Evolutionary conservation across 2,329 filamentous ascomycete species (phyloP).

Genomic region (Hypoxylon sp.): DNA sequence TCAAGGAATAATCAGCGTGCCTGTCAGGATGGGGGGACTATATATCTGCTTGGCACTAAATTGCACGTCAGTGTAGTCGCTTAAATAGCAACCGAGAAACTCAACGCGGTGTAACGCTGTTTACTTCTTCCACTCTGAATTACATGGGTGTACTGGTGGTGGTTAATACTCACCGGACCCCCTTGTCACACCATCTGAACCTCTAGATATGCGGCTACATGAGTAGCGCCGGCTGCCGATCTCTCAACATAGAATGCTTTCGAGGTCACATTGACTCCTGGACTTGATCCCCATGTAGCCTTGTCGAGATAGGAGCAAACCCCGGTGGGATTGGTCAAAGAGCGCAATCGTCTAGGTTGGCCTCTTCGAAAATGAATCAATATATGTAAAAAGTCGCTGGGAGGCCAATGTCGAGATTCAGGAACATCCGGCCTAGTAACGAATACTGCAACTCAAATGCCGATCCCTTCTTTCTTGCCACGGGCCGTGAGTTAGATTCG

Average conservation of each 20-base stretch:
- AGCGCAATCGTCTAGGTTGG: slow-evolving; percentile 35
- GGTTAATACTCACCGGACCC: slow-evolving; percentile 33
- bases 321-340: slow-evolving; percentile 40
- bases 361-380: slow-evolving; percentile 41
- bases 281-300: slow-evolving; percentile 27
- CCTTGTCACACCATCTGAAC: slow-evolving; percentile 38
- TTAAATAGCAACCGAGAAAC: slow-evolving; percentile 39
- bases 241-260: slow-evolving; percentile 25
- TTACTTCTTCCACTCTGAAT: slow-evolving; percentile 44
- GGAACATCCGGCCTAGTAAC: slow-evolving; percentile 33
- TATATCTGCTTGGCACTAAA: slow-evolving; percentile 18
- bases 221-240: slow-evolving; percentile 43
- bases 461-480: slow-evolving; percentile 41
- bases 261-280: slow-evolving; percentile 33
- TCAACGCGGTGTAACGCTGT: slow-evolving; percentile 31
- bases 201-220: slow-evolving; percentile 44
- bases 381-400: slow-evolving; percentile 37
- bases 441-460: slow-evolving; percentile 45
- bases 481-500: slow-evolving; percentile 8
- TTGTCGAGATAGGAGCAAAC: slow-evolving; percentile 37
- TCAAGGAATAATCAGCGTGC: slow-evolving; percentile 9
- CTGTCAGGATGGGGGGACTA: slow-evolving; percentile 27
- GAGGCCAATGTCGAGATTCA: slow-evolving; percentile 31
- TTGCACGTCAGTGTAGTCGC: slow-evolving; percentile 38
- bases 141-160: slow-evolving; percentile 26